phyloP scores from a whole-genome alignment of 2,329 filamentous ascomycete genomes.

The Ustilaginoidea virens region DNA sequence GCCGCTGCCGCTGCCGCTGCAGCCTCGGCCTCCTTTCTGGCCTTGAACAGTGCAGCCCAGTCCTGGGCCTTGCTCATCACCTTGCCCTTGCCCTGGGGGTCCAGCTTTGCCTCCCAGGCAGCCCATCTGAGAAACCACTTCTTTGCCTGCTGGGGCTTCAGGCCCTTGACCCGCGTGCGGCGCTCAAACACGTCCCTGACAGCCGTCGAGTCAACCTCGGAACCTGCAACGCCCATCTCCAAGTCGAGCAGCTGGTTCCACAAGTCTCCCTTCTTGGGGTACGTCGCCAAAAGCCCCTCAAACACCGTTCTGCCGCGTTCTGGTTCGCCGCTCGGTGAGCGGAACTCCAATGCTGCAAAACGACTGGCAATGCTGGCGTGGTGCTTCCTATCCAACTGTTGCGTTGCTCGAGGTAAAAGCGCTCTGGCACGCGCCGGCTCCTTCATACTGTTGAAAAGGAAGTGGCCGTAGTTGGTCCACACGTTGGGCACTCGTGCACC shows the following conservation, averaged over 20 bases:
- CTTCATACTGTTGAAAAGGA: constrained; percentile 62
- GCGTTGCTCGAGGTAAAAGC: constrained; percentile 68
- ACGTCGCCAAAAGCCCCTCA: constrained; percentile 69
- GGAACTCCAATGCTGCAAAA: constrained; percentile 87
- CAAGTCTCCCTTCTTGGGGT: constrained; percentile 78
- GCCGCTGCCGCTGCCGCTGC: constrained; percentile 22
- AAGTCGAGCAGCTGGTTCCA: constrained; percentile 89
- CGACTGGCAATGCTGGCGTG: constrained; percentile 60
- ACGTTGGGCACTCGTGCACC: constrained; percentile 65
- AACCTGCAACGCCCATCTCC: constrained; percentile 48
- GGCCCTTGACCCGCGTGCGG: constrained; percentile 48
- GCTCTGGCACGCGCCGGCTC: constrained; percentile 60
- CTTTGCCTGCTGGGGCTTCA: constrained; percentile 73
- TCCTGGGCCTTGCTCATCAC: constrained; percentile 58
- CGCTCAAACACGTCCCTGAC: constrained; percentile 73
- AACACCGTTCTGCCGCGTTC: constrained; percentile 93
- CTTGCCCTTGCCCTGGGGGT: constrained; percentile 49
- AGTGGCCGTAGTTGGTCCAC: constrained; percentile 91
- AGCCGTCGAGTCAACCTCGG: constrained; percentile 34
- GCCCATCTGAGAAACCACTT: constrained; percentile 88
- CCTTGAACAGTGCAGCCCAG: constrained; percentile 44
- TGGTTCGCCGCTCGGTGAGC: constrained; percentile 62
- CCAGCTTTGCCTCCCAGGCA: constrained; percentile 67
- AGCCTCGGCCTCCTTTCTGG: constrained; percentile 24
- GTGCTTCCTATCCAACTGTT: constrained; percentile 57